A percentile compares a stretch with the other conserved stretches of the same genome.
phyloP scores from a whole-genome alignment of 768 basidiomycete species.

The Neoboletus brunneissimus region DNA sequence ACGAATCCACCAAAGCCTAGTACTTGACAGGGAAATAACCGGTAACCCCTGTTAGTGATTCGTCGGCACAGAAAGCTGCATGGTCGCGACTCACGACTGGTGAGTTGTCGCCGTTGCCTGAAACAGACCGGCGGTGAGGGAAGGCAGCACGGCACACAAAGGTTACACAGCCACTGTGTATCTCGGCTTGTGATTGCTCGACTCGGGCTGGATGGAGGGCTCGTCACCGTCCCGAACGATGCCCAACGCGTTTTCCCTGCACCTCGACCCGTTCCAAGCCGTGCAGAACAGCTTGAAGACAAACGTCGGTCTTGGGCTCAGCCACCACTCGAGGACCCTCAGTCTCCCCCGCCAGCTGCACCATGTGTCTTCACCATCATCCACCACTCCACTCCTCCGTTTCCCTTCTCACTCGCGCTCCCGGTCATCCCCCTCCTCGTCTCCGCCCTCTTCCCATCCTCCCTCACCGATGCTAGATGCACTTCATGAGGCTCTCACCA shows the following conservation, averaged over 20 bases:
- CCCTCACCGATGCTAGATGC: conserved; percentile 40
- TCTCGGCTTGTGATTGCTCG: conserved; percentile 3
- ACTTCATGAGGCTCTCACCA: conserved; percentile 46
- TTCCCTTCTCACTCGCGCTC: conserved; percentile 3
- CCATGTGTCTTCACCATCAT: conserved; percentile 6
- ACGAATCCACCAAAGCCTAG: too few species aligned
- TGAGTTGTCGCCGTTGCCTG: too few species aligned
- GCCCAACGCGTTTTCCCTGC: neutral
- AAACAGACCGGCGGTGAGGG: too few species aligned
- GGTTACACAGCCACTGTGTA: conserved; percentile 15
- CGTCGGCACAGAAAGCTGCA: neutral
- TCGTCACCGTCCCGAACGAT: conserved; percentile 13
- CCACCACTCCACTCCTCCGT: conserved; percentile 18
- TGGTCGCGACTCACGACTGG: too few species aligned
- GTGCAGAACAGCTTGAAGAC: neutral
- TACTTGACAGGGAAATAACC: neutral
- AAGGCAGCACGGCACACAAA: too few species aligned
- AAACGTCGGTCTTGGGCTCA: neutral
- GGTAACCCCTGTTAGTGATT: neutral
- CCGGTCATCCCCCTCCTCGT: neutral
- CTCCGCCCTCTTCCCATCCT: conserved; percentile 22
- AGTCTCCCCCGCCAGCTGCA: conserved; percentile 16
- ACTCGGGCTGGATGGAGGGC: conserved; percentile 7
- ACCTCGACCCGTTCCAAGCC: conserved; percentile 1
- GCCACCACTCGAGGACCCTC: conserved; percentile 7